Evolutionary conservation across 257 asterid genomes (phyloP).

Genomic region (Petunia axillaris): DNA sequence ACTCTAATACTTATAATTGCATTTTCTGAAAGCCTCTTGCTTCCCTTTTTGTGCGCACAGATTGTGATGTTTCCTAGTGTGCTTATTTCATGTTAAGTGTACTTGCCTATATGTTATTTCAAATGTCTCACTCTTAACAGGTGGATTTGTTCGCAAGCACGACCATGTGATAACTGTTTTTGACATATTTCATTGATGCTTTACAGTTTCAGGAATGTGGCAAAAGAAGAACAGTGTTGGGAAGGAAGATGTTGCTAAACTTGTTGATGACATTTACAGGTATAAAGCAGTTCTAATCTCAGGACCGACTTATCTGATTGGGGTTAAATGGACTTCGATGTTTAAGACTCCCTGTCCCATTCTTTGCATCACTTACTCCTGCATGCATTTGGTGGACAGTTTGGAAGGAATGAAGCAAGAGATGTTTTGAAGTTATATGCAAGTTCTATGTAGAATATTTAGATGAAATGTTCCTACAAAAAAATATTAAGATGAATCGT

Average conservation of each 20-base stretch:
- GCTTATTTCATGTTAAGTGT: neutral
- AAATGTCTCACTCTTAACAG: neutral
- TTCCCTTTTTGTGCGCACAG: too few relatives aligned
- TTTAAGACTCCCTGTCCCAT: conserved; percentile 9
- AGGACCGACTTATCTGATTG: neutral
- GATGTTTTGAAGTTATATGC: too few relatives aligned
- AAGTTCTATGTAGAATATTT: too few relatives aligned
- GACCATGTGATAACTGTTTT: neutral
- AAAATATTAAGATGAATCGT: too few relatives aligned
- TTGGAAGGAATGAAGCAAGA: too few relatives aligned
- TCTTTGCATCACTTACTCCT: neutral
- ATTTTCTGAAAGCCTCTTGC: neutral
- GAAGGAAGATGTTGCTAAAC: conserved; percentile 81
- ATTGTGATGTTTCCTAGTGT: neutral
- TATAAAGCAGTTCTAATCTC: conserved; percentile 30
- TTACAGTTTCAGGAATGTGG: conserved; percentile 72
- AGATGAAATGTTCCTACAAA: too few relatives aligned
- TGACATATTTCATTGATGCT: conserved; percentile 1
- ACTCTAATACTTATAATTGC: neutral
- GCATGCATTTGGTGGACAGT: too few relatives aligned
- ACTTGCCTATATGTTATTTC: neutral
- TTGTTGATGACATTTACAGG: conserved; percentile 93
- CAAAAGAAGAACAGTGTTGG: conserved; percentile 74
- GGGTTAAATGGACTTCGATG: neutral
- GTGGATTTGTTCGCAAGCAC: neutral